Evolutionary conservation across 1,284 basidiomycete species (phyloP), one percentile per base, ranked within the genome.

Genomic region (Bjerkandera adusta): DNA sequence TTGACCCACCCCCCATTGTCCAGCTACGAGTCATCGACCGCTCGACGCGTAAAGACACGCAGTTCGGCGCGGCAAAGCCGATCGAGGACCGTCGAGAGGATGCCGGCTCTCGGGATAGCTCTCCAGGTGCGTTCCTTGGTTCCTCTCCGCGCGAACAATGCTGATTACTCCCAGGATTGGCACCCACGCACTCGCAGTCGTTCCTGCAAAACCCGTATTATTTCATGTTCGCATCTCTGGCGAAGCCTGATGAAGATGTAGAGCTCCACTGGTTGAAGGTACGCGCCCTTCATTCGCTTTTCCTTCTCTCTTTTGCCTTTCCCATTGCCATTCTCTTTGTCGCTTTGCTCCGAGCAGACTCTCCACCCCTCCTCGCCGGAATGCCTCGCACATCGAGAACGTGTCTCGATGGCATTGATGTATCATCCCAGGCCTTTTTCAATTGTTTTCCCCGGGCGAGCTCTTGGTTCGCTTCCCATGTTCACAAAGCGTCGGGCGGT

Each of bases 1-100:
- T 98, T 61, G 93, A 97, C 72, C 95, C 96, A 0, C 92, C 93
- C 0, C 95, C 95, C 11, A 95, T 97, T 64, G 84, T 97, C n/a
- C 92, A 96, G 66, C 80, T 98, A 5, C 84, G 89, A 44, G 90
- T 97, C 47, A 77, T 91, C 56, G 89, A 91, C 66, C 81, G 38
- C 40, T 43, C 40, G 34, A 42, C 40, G 18, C 46, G 46, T 16
- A 72, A 57, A 56, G 56, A 29, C 55, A 54, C 26, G 53, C 55
- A 36, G 49, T 55, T 53, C 57, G 33, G n/a, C 22, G 25, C 18
- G 22, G 20, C 33, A 42, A 30, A 16, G 40, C 36, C 30, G 22
- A 38, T 5, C 20, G 30, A 8, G 22, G 46, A 43, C 20, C n/a
- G n/a, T n/a, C n/a, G n/a, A n/a, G n/a, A n/a, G n/a, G 46, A 34